Evolutionary conservation across 169 alveolate species (phyloP), one percentile per base, ranked within the genome.

Genomic region (Babesia divergens): DNA sequence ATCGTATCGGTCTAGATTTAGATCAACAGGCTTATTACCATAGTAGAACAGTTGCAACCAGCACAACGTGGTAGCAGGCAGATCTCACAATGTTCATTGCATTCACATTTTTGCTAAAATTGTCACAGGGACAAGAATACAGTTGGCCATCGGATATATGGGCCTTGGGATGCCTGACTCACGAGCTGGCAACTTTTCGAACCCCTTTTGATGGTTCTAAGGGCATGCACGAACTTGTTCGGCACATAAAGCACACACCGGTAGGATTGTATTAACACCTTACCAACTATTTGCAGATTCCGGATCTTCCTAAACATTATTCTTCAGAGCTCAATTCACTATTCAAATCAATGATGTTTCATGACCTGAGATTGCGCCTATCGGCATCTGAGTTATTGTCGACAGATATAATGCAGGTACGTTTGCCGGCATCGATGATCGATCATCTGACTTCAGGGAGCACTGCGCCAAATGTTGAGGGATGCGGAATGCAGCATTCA

Each of bases 81-180:
- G n/a, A n/a, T n/a, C n/a, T n/a, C n/a, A n/a, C n/a, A n/a, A n/a
- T n/a, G n/a, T n/a, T n/a, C n/a, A n/a, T n/a, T n/a, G n/a, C n/a
- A n/a, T n/a, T n/a, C 47, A 40, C 18, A 40, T 13, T 40, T 14
- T 40, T 13, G 13, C 34, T 52, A 18, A 52, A 28, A 5, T 26
- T 7, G 29, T 24, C n/a, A 4, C 43, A 95, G 91, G 99, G 97
- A 51, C 93, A 93, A 72, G 99, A 98, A 9, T 97, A 96, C 89
- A 96, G 96, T 74, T 92, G 97, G 92, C 98, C 99, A 69, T 94
- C 99, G 43, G 99, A 98, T 90, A 94, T 98, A 6, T 98, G 99
- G 99, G 99, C 99, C 0, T 80, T 97, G 18, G 99, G 99, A 31
- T 93, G 96, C 64, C 90, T 94, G 18, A 59, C 89, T 16, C 90